These are phyloP conservation scores for Drechslera avenae DNA, from an alignment of 2,329 filamentous ascomycete genomes.

Conservation along the genomic window DNA sequence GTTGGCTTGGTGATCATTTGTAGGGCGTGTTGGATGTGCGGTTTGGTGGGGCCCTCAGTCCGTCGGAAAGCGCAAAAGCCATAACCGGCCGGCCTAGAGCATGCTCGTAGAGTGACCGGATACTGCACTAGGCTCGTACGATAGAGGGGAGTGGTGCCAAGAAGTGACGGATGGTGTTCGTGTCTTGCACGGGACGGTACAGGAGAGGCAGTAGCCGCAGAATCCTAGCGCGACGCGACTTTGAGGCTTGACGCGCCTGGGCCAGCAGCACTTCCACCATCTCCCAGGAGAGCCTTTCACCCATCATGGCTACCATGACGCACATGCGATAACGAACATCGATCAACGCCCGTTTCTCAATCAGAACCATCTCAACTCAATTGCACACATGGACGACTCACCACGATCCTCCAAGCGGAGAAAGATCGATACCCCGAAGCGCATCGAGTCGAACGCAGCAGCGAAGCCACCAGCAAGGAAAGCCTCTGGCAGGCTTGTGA, in stretches of 20 bases:
- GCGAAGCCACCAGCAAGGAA: slow-evolving; percentile 26
- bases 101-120: background rate
- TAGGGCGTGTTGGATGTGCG: slow-evolving; percentile 27
- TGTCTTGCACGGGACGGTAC: slow-evolving; percentile 13
- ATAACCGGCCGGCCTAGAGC: background rate
- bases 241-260: slow-evolving; percentile 17
- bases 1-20: slow-evolving; percentile 12
- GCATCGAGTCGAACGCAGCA: slow-evolving; percentile 29
- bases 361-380: background rate
- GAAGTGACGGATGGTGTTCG: background rate
- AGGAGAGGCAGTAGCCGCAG: slow-evolving; percentile 13
- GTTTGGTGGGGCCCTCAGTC: slow-evolving; percentile 1
- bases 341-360: background rate
- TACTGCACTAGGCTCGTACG: no score
- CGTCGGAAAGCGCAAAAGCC: slow-evolving; percentile 9
- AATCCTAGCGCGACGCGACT: slow-evolving; percentile 28
- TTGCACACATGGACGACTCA: slow-evolving; percentile 38
- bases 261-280: slow-evolving; percentile 10
- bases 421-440: slow-evolving; percentile 40
- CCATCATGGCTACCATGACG: slow-evolving; percentile 12
- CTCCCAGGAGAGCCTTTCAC: slow-evolving; percentile 4
- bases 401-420: slow-evolving; percentile 46
- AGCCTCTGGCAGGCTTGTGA: slow-evolving; percentile 29
- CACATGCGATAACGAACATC: slow-evolving; percentile 3
- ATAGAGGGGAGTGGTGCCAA: no score